Conservation (phyloP, 1,284 basidiomycete genomes). For the Amylostereum chailletii region DNA sequence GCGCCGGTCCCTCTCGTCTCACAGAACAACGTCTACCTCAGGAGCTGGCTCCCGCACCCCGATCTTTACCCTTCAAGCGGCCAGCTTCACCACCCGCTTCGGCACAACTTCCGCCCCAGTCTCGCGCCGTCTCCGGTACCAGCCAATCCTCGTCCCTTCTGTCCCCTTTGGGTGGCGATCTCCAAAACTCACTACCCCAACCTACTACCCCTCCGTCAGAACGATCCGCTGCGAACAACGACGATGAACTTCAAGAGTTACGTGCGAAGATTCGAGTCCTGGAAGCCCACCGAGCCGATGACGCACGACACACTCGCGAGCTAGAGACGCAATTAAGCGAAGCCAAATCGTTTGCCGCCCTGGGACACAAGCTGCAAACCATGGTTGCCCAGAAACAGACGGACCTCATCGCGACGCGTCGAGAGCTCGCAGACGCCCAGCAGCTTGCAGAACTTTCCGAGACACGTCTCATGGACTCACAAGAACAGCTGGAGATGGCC, state of each 20-base stretch:
- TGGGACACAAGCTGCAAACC: slow-evolving; percentile 82
- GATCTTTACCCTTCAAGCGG: slow-evolving; percentile 8
- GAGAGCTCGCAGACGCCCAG: slow-evolving; percentile 61
- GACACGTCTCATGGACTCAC: slow-evolving; percentile 55
- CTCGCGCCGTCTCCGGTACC: slow-evolving; percentile 1
- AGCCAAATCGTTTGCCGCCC: slow-evolving; percentile 77
- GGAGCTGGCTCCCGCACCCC: not conserved
- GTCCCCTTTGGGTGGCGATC: not conserved
- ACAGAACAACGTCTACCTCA: not conserved
- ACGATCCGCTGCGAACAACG: slow-evolving; percentile 23
- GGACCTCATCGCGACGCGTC: slow-evolving; percentile 61
- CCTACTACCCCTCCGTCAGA: slow-evolving; percentile 12
- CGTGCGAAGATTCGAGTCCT: slow-evolving; percentile 78
- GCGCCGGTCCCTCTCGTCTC: slow-evolving; percentile 1
- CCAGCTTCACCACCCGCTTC: slow-evolving; percentile 5
- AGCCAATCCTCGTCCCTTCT: slow-evolving; percentile 4
- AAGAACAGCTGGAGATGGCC: slow-evolving; percentile 90
- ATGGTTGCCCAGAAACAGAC: slow-evolving; percentile 79
- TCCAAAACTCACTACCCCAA: not conserved
- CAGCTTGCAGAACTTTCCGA: slow-evolving; percentile 57
- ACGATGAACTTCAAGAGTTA: slow-evolving; percentile 71
- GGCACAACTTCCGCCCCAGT: not conserved
- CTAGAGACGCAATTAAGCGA: slow-evolving; percentile 82
- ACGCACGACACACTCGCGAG: slow-evolving; percentile 73
- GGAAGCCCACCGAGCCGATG: slow-evolving; percentile 83